Evolutionary conservation across 2,329 filamentous ascomycete species (phyloP), one percentile per base, ranked within the genome.

Genomic region (Aspergillus novofumigatus): DNA sequence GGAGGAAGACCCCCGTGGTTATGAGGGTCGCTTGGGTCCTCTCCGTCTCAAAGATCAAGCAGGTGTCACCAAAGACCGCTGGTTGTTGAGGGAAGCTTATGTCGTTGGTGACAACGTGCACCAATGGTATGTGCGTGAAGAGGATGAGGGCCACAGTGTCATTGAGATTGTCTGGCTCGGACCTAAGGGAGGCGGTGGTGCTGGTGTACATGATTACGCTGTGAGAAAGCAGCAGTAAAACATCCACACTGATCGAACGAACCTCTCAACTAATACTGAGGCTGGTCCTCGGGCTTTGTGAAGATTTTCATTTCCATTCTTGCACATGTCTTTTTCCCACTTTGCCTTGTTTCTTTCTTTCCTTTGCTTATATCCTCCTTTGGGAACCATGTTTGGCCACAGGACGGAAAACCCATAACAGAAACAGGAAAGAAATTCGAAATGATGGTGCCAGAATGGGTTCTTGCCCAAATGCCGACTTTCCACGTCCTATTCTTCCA

Each of bases 131-230:
- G 66, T 71, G 41, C 70, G 72, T 44, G 73, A 77, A 59, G 71
- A 74, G 59, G 68, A 71, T 57, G 70, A 75, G 47, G 69, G 68
- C 56, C 75, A 75, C 66, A 76, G 73, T 54, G 64, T 77, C 41
- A 76, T 77, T 56, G 75, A 77, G 59, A 68, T 77, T 23, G 74
- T 77, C 38, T 77, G 75, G 75, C 70, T 77, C 52, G 73, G 73
- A 41, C 70, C 74, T 54, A 69, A 72, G 63, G 69, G 69, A 52
- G 72, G 71, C 51, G 72, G 70, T 56, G 72, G 71, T 53, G 71
- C 67, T 50, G 72, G 70, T 63, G 56, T 73, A 49, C 67, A 63
- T 53, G 69, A 70, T 58, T 66, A 63, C 53, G 64, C 63, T 55
- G 64, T 63, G 54, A 66, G 64, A 53, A 67, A 64, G 59, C 64